These are phyloP conservation scores for Yarrowia hollandica DNA, from an alignment of 805 yeast species.

Conservation along the genomic window DNA sequence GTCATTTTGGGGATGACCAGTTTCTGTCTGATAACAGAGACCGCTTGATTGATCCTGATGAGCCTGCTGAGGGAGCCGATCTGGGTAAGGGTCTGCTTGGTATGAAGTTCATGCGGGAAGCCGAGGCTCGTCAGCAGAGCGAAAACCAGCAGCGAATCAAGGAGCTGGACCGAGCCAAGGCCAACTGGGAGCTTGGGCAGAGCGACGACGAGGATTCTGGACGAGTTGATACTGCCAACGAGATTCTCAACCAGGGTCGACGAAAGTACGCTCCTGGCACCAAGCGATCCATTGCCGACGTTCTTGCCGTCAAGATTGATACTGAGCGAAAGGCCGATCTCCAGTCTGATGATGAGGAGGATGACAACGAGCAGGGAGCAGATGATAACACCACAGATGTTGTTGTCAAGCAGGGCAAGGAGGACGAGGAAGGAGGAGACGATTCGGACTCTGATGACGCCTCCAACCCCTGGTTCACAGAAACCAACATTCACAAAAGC, in stretches of 20 bases:
- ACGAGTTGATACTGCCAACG: slow-evolving; percentile 46
- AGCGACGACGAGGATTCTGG: slow-evolving; percentile 43
- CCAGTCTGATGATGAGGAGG: slow-evolving; percentile 21
- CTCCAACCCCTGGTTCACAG: slow-evolving; percentile 43
- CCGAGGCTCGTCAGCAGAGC: slow-evolving; percentile 66
- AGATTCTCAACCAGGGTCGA: slow-evolving; percentile 68
- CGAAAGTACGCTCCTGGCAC: slow-evolving; percentile 73
- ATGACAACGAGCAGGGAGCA: background rate
- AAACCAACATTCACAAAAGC: slow-evolving; percentile 49
- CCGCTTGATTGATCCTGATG: slow-evolving; percentile 34
- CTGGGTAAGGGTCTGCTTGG: slow-evolving; percentile 87
- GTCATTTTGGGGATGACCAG: slow-evolving; percentile 46
- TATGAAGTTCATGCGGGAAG: slow-evolving; percentile 95
- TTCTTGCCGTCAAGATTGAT: slow-evolving; percentile 33
- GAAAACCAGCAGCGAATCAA: slow-evolving; percentile 58
- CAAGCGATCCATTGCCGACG: slow-evolving; percentile 41
- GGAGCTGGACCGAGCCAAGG: slow-evolving; percentile 52
- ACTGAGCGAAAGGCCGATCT: slow-evolving; percentile 33
- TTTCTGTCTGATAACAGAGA: slow-evolving; percentile 40
- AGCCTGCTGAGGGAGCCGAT: slow-evolving; percentile 40
- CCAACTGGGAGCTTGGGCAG: slow-evolving; percentile 45
- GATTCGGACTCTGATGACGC: slow-evolving; percentile 32
- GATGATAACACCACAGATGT: background rate
- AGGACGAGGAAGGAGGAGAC: background rate
- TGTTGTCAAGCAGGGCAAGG: background rate